Conservation (phyloP, 257 asterid genomes). For the Osmanthus fragrans region DNA sequence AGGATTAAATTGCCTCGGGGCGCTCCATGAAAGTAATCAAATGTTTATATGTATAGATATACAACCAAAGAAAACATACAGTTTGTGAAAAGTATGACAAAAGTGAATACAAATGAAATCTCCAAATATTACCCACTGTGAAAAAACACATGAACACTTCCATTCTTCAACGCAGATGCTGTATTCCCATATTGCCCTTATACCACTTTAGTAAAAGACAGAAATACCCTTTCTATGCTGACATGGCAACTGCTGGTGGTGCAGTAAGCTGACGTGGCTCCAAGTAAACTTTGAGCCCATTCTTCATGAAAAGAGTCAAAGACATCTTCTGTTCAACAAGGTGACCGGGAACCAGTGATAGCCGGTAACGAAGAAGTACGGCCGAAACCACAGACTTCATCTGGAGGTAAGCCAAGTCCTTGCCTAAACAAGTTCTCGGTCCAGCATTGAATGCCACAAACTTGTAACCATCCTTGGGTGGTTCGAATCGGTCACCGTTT, state of each 20-base stretch:
- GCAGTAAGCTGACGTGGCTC: constrained; percentile 48
- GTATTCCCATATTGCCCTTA: background rate
- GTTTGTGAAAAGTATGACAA: constrained; percentile 6
- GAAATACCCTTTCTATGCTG: constrained; percentile 30
- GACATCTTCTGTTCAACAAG: constrained; percentile 90
- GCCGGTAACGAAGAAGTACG: constrained; percentile 73
- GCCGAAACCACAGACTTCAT: constrained; percentile 90
- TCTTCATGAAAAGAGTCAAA: constrained; percentile 70
- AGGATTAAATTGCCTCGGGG: background rate
- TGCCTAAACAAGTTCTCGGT: constrained; percentile 83
- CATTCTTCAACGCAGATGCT: background rate
- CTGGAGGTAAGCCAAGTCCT: constrained; percentile 83
- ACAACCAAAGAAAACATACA: background rate
- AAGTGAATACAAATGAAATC: constrained; percentile 12
- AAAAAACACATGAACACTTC: background rate
- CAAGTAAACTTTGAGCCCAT: constrained; percentile 61
- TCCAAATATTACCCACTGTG: constrained; percentile 3
- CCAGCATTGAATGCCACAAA: constrained; percentile 82
- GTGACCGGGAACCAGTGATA: constrained; percentile 64
- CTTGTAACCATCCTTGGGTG: constrained; percentile 61
- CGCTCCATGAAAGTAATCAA: background rate
- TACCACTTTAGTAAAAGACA: background rate
- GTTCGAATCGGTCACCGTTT: constrained; percentile 60
- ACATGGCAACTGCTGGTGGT: constrained; percentile 31
- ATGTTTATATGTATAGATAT: background rate